These are phyloP conservation scores for Phellinidium pouzarii DNA, from an alignment of 1,284 basidiomycete species.

Conservation along the genomic window DNA sequence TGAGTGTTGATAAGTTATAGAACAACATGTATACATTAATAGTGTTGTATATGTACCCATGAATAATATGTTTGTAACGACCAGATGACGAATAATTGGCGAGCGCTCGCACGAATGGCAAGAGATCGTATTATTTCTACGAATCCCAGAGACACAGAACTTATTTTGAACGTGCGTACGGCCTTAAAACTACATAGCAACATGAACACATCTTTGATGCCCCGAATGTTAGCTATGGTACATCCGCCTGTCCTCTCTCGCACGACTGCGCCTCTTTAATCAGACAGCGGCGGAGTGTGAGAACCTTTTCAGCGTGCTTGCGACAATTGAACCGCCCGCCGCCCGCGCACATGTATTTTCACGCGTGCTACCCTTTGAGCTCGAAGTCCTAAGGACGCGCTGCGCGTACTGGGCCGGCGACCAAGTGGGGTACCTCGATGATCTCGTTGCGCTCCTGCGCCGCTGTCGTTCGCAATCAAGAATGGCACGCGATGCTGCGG, in stretches of 20 bases:
- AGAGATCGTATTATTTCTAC: constrained; percentile 64
- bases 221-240: constrained; percentile 64
- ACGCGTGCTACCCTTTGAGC: constrained; percentile 66
- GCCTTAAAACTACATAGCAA: background rate
- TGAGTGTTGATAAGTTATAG: constrained; percentile 34
- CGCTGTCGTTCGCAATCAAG: constrained; percentile 65
- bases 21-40: constrained; percentile 20
- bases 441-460: constrained; percentile 69
- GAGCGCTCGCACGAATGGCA: constrained; percentile 71
- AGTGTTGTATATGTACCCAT: constrained; percentile 6
- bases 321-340: constrained; percentile 45
- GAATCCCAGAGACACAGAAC: constrained; percentile 55
- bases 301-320: constrained; percentile 69
- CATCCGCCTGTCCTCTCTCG: constrained; percentile 67
- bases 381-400: constrained; percentile 68
- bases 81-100: constrained; percentile 81
- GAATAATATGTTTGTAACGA: background rate
- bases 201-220: background rate
- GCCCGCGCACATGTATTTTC: constrained; percentile 49
- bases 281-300: constrained; percentile 74
- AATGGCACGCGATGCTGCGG: constrained; percentile 34
- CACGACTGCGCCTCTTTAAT: constrained; percentile 74
- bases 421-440: constrained; percentile 67
- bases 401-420: constrained; percentile 72
- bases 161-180: constrained; percentile 58